Base-by-base conservation (phyloP, 177 flowering plant genomes). In the Vitis hybrid region DNA sequence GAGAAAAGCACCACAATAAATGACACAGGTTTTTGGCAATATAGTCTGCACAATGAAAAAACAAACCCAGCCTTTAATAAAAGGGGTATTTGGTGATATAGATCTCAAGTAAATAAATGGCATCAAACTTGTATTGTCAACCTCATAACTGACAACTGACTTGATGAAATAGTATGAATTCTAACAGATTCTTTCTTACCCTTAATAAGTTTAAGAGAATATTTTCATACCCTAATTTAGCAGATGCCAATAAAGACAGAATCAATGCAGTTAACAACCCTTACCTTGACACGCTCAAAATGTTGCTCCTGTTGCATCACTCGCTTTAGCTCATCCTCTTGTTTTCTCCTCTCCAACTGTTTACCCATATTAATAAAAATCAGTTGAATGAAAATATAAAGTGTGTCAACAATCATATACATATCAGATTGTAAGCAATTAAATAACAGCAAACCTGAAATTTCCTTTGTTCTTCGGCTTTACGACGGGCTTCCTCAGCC, bases 401-500 rank as follows among this genome's bases (percentile, higher is more conserved):
- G 50, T 50, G 13, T 4, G 5, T 14, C 16, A 58, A 66, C 12
- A 65, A 65, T 18, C 21, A 65, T 8, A 39, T 10, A 15, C 26
- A 18, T 6, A 62, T 0, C 22, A 58, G 45, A 33, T 48, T 49
- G 22, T 39, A 60, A 75, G 29, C 3, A 61, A 61, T 58, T 62
- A 26, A 14, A n/a, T 1, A 52, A 50, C 16, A 66, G 59, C 67
- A 65, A 6, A 90, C 98, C 94, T 89, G 97, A 66, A 79, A 73
- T 84, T 91, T 91, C 78, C 85, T 82, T 70, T 91, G 94, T 78
- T 95, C 97, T 76, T 91, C 99, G 66, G 94, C 98, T 76, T 86
- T 90, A 53, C 97, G 95, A 18, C 93, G 87, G 31, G 97, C 91
- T 80, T 95, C 98, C 80, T 91, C 97, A 64, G 98, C 98, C 85